Base-by-base conservation (phyloP, 1,284 basidiomycete genomes). In the Caloboletus firmus region DNA sequence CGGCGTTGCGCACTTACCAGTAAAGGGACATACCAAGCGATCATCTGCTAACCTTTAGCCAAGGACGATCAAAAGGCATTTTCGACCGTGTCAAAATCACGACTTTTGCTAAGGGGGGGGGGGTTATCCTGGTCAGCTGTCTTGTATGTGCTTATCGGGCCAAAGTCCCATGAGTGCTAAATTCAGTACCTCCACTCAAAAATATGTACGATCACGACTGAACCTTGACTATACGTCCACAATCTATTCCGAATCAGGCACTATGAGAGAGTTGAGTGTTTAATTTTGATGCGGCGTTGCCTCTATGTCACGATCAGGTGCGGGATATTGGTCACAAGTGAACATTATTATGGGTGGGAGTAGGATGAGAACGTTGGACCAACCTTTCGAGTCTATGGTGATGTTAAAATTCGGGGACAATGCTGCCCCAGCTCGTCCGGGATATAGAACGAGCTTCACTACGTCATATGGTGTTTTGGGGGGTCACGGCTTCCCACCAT, bases 121-220 rank as follows among this genome's bases (percentile, higher is more conserved):
- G n/a, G n/a, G n/a, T 65, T 67, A 65, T 57, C 57, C 49, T 54
- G 50, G 54, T 64, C 63, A 64, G 51, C 61, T 66, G 65, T 54
- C 51, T 49, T 45, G 49, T 52, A 67, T 54, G 66, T 52, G 53
- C 65, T 61, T 67, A 63, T 62, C 51, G 15, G 51, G 56, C 31
- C 43, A 54, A 42, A 45, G 55, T 60, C 50, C 3, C 46, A 52
- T 49, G 39, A n/a, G 13, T 52, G 54, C 57, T 57, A 56, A 37
- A 46, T 55, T 49, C 39, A 48, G 60, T 39, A 49, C 49, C 9
- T 48, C 8, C 43, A 52, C 55, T 60, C 53, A 41, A 28, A 28
- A 28, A 55, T 44, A 56, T 42, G 43, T 49, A 28, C 30, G 42
- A 54, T 67, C 52, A 59, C 40, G 55, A 52, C 49, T 36, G 52